Conservation (phyloP, 2,329 filamentous ascomycete genomes). For the Cordyceps pruinosa region DNA sequence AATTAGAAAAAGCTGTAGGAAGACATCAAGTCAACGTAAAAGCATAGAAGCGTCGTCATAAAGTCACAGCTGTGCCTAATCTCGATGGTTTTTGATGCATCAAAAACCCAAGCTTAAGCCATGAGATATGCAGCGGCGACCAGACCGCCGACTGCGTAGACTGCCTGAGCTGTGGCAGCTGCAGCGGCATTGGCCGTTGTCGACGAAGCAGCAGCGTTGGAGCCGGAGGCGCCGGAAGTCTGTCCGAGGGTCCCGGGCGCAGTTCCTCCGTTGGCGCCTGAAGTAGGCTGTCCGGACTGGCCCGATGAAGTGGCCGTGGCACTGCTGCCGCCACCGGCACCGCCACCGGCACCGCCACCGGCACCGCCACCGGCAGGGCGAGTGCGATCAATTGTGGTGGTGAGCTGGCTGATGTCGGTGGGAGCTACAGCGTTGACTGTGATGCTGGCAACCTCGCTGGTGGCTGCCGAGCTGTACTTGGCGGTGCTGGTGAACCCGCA, state of each 20-base stretch:
- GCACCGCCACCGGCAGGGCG: background rate
- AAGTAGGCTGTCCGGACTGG: background rate
- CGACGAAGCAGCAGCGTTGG: background rate
- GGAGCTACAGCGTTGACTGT: slow-evolving; percentile 25
- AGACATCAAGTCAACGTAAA: background rate
- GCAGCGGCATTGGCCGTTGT: background rate
- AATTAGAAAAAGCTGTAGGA: background rate
- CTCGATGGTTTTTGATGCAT: background rate
- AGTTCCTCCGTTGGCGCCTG: background rate
- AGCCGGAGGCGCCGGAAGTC: background rate
- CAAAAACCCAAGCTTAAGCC: background rate
- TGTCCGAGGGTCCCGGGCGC: background rate
- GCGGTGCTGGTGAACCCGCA: slow-evolving; percentile 9
- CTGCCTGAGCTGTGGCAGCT: background rate
- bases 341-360: background rate
- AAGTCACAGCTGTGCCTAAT: background rate
- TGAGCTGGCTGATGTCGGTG: slow-evolving; percentile 28
- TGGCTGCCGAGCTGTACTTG: slow-evolving; percentile 5
- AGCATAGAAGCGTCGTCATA: background rate
- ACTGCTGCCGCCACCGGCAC: background rate
- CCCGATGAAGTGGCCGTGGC: background rate
- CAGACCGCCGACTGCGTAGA: background rate
- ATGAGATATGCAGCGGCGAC: slow-evolving; percentile 9
- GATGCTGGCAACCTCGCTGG: slow-evolving; percentile 24
- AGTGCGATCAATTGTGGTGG: slow-evolving; percentile 25